These are phyloP conservation scores for Debaryomyces subglobosus DNA, from an alignment of 1,139 yeast genomes.

Conservation along the genomic window DNA sequence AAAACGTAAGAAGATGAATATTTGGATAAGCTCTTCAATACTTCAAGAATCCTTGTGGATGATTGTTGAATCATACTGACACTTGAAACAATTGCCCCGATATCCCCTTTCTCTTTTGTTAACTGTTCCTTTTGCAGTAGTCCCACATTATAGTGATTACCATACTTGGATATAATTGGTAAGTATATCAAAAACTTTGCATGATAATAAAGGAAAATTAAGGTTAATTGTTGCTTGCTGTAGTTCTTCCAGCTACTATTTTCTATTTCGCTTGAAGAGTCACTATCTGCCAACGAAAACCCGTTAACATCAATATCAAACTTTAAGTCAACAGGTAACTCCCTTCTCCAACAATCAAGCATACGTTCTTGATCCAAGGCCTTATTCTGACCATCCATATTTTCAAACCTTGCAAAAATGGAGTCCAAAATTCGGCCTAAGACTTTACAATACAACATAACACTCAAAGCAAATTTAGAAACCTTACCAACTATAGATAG, in stretches of 20 bases:
- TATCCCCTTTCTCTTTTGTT: slow-evolving; percentile 29
- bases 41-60: slow-evolving; percentile 64
- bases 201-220: slow-evolving; percentile 72
- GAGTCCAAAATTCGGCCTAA: slow-evolving; percentile 75
- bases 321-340: slow-evolving; percentile 60
- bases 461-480: slow-evolving; percentile 59
- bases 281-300: slow-evolving; percentile 41
- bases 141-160: slow-evolving; percentile 49
- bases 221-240: slow-evolving; percentile 56
- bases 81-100: slow-evolving; percentile 33
- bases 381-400: slow-evolving; percentile 35
- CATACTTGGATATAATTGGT: slow-evolving; percentile 63
- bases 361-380: slow-evolving; percentile 64
- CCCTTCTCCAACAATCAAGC: slow-evolving; percentile 79
- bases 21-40: slow-evolving; percentile 53
- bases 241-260: slow-evolving; percentile 36
- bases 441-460: slow-evolving; percentile 73
- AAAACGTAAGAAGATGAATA: slow-evolving; percentile 42
- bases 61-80: slow-evolving; percentile 76
- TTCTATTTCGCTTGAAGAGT: slow-evolving; percentile 28
- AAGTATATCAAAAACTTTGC: slow-evolving; percentile 80
- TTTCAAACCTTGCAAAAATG: slow-evolving; percentile 53
- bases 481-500: slow-evolving; percentile 72
- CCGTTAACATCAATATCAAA: slow-evolving; percentile 75
- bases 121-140: slow-evolving; percentile 44